Evolutionary conservation across 2,329 filamentous ascomycete species (phyloP).

Genomic region (Fusarium algeriense): DNA sequence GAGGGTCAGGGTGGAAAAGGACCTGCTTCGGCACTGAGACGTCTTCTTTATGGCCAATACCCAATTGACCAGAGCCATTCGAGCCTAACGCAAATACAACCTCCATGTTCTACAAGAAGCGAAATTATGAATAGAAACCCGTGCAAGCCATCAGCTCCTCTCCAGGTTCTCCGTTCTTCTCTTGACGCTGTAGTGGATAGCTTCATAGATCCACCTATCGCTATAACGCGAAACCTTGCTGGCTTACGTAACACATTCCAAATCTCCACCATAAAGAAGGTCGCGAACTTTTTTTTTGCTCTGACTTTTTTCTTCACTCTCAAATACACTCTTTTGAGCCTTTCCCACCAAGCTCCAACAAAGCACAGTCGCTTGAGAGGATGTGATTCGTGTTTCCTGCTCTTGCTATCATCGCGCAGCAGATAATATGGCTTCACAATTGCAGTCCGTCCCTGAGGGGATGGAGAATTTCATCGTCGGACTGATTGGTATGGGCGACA

Average conservation of each 20-base stretch:
- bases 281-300: conserved; percentile 43
- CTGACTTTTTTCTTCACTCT: conserved; percentile 26
- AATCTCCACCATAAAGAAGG: conserved; percentile 43
- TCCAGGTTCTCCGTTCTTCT: conserved; percentile 26
- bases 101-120: conserved; percentile 53
- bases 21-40: conserved; percentile 74
- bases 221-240: conserved; percentile 36
- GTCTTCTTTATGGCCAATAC: conserved; percentile 77
- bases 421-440: conserved; percentile 49
- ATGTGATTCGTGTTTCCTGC: conserved; percentile 47
- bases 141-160: conserved; percentile 3
- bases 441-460: conserved; percentile 51
- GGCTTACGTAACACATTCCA: conserved; percentile 38
- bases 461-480: conserved; percentile 84
- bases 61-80: conserved; percentile 81
- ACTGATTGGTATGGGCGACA: conserved; percentile 98
- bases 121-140: conserved; percentile 16
- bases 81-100: conserved; percentile 78
- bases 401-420: conserved; percentile 42
- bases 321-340: conserved; percentile 26
- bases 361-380: conserved; percentile 36
- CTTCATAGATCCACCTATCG: conserved; percentile 42
- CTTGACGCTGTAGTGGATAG: conserved; percentile 22
- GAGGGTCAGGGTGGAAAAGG: conserved; percentile 62
- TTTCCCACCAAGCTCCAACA: conserved; percentile 27